phyloP scores from a whole-genome alignment of 1,284 basidiomycete species.

The Trametes hirsuta region DNA sequence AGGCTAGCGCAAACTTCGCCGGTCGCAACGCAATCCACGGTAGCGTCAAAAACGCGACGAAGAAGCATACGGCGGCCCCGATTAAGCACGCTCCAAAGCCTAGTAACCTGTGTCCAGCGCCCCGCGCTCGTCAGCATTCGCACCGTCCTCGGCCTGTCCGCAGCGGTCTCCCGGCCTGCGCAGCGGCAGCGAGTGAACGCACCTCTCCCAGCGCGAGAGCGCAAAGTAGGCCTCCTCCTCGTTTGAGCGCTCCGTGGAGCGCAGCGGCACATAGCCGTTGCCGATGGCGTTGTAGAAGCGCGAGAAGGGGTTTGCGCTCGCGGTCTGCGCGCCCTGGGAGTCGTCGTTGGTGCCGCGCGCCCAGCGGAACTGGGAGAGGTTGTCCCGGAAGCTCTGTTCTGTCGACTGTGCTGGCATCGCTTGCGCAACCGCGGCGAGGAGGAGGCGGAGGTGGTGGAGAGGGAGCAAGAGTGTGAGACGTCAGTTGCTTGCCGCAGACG shows the following conservation, averaged over 20 bases:
- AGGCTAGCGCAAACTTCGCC: slow-evolving; percentile 87
- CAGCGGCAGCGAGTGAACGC: slow-evolving; percentile 14
- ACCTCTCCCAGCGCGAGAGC: slow-evolving; percentile 89
- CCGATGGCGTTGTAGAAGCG: slow-evolving; percentile 78
- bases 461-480: neutral
- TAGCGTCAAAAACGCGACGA: slow-evolving; percentile 91
- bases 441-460: neutral
- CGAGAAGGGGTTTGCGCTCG: slow-evolving; percentile 60
- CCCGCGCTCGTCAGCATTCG: neutral
- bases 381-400: slow-evolving; percentile 70
- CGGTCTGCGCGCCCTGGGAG: slow-evolving; percentile 50
- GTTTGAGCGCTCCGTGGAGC: slow-evolving; percentile 82
- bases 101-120: slow-evolving; percentile 60
- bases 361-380: slow-evolving; percentile 87
- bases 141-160: neutral
- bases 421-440: neutral
- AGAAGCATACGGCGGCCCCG: slow-evolving; percentile 94
- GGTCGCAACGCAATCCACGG: slow-evolving; percentile 85
- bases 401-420: slow-evolving; percentile 36
- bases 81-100: slow-evolving; percentile 93
- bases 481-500: too few relatives aligned
- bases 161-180: neutral
- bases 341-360: slow-evolving; percentile 77
- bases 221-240: slow-evolving; percentile 98
- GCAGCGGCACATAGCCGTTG: slow-evolving; percentile 87